Conservation (phyloP, 106 monocot genomes). For the Dendrobium huoshanense region DNA sequence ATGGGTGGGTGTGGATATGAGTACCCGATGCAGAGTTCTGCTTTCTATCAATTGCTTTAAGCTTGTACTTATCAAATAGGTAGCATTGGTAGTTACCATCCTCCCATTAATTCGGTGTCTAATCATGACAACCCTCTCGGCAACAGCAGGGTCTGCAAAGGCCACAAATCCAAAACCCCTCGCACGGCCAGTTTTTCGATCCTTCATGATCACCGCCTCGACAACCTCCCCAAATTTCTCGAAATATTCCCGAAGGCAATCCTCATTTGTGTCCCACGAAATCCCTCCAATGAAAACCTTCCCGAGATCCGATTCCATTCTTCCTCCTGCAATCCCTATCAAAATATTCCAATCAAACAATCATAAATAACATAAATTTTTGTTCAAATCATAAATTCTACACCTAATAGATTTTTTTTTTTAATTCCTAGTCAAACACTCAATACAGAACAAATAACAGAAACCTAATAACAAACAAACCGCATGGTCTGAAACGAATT, state of each 20-base stretch:
- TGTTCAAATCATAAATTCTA: background rate
- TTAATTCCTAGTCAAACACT: background rate
- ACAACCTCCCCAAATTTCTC: conserved; percentile 51
- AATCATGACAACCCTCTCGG: conserved; percentile 60
- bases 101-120: conserved; percentile 84
- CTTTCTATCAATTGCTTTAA: background rate
- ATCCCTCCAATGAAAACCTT: conserved; percentile 73
- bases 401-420: background rate
- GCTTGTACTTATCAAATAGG: background rate
- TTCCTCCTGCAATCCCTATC: conserved; percentile 13
- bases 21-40: too few species aligned
- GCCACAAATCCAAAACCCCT: conserved; percentile 67
- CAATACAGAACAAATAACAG: background rate
- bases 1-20: too few species aligned
- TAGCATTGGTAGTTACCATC: conserved; percentile 31
- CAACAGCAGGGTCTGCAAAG: conserved; percentile 42
- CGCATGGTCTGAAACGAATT: conserved; percentile 6
- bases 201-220: conserved; percentile 71
- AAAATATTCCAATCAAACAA: background rate
- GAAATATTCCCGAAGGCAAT: conserved; percentile 61
- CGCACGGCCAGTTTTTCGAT: conserved; percentile 56
- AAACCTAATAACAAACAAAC: background rate
- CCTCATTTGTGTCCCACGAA: conserved; percentile 71
- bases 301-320: conserved; percentile 59
- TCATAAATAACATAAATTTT: background rate